phyloP scores from a whole-genome alignment of 2,329 filamentous ascomycete species.

The Pseudogymnoascus sp. region DNA sequence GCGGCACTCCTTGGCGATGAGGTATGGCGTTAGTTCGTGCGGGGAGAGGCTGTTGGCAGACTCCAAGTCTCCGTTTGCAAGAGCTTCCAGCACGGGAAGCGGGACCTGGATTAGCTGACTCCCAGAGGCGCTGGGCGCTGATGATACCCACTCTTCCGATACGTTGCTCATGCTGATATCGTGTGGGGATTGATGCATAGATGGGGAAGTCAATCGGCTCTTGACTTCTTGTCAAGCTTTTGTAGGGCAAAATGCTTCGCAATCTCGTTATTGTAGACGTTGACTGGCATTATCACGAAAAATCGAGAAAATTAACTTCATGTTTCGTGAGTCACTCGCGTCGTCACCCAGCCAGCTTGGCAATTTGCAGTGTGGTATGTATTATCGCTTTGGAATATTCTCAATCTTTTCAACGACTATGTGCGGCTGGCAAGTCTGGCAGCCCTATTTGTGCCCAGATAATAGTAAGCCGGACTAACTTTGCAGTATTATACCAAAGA shows the following conservation, averaged over 20 bases:
- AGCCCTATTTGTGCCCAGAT: background rate
- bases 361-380: background rate
- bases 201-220: no score
- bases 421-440: background rate
- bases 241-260: background rate
- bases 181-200: background rate
- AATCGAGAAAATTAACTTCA: background rate
- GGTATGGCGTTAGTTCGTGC: background rate
- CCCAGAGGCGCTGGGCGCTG: background rate
- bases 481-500: background rate
- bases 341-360: background rate
- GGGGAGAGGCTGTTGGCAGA: background rate
- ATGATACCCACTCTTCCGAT: background rate
- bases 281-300: background rate
- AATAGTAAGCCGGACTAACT: background rate
- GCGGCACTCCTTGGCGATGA: background rate
- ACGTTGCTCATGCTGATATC: background rate
- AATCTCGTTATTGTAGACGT: background rate
- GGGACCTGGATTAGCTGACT: background rate
- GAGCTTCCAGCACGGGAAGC: background rate
- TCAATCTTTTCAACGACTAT: no score
- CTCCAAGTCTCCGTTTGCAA: background rate
- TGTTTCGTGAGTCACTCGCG: background rate
- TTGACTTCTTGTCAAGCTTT: background rate
- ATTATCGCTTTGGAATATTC: background rate